Percentiles rank a stretch among this genome's conserved stretches.
These are phyloP conservation scores for Tanacetum coccineum DNA, from an alignment of 129 eudicot species.

Conservation along the genomic window DNA sequence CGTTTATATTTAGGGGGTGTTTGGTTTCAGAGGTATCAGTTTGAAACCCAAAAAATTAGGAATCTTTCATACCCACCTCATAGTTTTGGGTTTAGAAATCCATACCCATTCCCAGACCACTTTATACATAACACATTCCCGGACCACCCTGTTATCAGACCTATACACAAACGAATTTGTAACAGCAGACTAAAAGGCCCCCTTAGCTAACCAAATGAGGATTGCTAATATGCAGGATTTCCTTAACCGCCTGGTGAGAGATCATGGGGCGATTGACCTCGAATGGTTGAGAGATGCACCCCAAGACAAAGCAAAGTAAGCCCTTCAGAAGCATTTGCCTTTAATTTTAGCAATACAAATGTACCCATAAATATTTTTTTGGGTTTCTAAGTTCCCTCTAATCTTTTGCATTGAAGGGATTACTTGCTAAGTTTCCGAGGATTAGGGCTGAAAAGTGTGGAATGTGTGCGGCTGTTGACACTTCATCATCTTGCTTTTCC, in stretches of 20 bases:
- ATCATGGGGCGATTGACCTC: conserved; percentile 76
- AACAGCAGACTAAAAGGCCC: too few relatives aligned
- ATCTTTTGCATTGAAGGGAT: conserved; percentile 48
- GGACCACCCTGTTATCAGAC: too few relatives aligned
- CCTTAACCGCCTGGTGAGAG: conserved; percentile 71
- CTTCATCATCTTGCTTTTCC: conserved; percentile 99
- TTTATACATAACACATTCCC: too few relatives aligned
- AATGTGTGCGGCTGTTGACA: conserved; percentile 91
- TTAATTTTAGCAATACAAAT: background rate
- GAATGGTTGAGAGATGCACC: conserved; percentile 93
- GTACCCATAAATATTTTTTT: background rate
- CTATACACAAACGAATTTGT: too few relatives aligned
- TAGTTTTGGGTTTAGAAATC: too few relatives aligned
- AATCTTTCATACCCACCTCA: too few relatives aligned
- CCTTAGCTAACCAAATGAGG: background rate
- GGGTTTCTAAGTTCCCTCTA: conserved; percentile 1
- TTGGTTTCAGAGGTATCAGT: too few relatives aligned
- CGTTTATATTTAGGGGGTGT: background rate
- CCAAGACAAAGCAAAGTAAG: conserved; percentile 87
- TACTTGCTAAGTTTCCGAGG: conserved; percentile 71
- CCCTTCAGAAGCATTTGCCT: background rate
- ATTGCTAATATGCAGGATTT: conserved; percentile 51
- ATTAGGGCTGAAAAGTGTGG: conserved; percentile 95
- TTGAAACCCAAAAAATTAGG: too few relatives aligned
- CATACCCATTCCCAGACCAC: too few relatives aligned